Evolutionary conservation across 176 grass and related monocot genomes (phyloP).

Genomic region (Tillandsia leiboldiana): DNA sequence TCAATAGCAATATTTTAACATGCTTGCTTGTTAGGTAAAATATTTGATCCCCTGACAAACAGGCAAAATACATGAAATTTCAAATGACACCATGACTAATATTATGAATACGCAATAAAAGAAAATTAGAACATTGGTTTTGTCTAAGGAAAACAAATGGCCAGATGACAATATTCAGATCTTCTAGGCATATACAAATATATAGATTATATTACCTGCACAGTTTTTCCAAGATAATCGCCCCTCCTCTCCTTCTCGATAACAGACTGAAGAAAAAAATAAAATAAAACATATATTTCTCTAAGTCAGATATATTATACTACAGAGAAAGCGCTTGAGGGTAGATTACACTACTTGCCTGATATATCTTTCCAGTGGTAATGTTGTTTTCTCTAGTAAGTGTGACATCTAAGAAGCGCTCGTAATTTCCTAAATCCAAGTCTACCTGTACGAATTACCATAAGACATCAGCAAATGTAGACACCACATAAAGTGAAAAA

Average conservation of each 20-base stretch:
- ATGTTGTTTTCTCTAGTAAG: conserved; percentile 88
- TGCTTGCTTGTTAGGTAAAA: too few relatives aligned
- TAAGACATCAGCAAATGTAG: background rate
- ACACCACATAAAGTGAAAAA: background rate
- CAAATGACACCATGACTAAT: too few relatives aligned
- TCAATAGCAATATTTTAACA: too few relatives aligned
- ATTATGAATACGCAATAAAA: too few relatives aligned
- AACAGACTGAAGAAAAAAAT: conserved; percentile 51
- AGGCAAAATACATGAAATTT: too few relatives aligned
- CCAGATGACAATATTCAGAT: too few relatives aligned
- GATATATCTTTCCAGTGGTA: conserved; percentile 97
- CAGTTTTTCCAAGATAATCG: conserved; percentile 90
- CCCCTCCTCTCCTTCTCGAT: conserved; percentile 95
- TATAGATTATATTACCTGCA: conserved; percentile 50
- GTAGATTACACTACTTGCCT: conserved; percentile 26
- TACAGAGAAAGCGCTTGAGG: background rate
- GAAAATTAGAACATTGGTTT: too few relatives aligned
- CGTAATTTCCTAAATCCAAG: conserved; percentile 93
- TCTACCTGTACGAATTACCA: conserved; percentile 47
- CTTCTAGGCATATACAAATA: background rate
- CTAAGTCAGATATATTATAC: background rate
- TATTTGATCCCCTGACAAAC: too few relatives aligned
- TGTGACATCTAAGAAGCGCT: conserved; percentile 89
- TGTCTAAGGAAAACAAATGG: too few relatives aligned
- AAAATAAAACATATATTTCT: background rate